These are phyloP conservation scores for Penstemon davidsonii DNA, from an alignment of 257 asterid genomes.

Conservation along the genomic window DNA sequence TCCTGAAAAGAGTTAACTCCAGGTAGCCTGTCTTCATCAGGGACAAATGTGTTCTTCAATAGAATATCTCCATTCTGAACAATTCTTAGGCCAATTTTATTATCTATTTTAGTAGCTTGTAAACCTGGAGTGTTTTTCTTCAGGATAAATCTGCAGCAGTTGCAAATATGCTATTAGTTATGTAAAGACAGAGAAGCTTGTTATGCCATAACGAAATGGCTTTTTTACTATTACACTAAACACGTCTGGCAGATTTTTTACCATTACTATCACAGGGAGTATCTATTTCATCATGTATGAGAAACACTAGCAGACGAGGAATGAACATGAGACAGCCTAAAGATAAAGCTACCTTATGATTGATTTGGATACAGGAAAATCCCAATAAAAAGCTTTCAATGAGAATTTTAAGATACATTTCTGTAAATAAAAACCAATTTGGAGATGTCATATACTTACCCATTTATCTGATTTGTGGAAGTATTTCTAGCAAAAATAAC, in stretches of 20 bases:
- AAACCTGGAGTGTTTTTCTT: slow-evolving; percentile 85
- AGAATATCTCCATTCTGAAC: slow-evolving; percentile 96
- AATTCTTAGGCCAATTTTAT: slow-evolving; percentile 86
- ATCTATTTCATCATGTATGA: slow-evolving; percentile 2
- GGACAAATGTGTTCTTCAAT: slow-evolving; percentile 74
- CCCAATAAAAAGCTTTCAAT: not conserved
- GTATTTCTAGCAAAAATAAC: slow-evolving; percentile 84
- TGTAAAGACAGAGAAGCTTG: slow-evolving; percentile 18
- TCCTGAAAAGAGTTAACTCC: slow-evolving; percentile 92
- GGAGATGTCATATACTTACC: slow-evolving; percentile 42
- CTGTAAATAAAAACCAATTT: slow-evolving; percentile 6
- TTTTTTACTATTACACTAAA: not conserved
- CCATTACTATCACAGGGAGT: slow-evolving; percentile 10
- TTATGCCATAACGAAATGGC: not conserved
- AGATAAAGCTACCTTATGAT: not conserved
- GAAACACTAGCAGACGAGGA: slow-evolving; percentile 8
- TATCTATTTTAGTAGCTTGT: slow-evolving; percentile 87
- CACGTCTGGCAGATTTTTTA: slow-evolving; percentile 10
- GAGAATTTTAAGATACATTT: not conserved
- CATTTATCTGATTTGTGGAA: slow-evolving; percentile 78
- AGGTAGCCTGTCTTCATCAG: slow-evolving; percentile 88
- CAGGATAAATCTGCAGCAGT: slow-evolving; percentile 65
- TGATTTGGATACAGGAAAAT: slow-evolving; percentile 7
- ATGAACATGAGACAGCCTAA: not conserved
- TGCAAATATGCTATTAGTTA: slow-evolving; percentile 30